Evolutionary conservation across 768 basidiomycete genomes (phyloP).

Genomic region (Lactarius hatsudake): DNA sequence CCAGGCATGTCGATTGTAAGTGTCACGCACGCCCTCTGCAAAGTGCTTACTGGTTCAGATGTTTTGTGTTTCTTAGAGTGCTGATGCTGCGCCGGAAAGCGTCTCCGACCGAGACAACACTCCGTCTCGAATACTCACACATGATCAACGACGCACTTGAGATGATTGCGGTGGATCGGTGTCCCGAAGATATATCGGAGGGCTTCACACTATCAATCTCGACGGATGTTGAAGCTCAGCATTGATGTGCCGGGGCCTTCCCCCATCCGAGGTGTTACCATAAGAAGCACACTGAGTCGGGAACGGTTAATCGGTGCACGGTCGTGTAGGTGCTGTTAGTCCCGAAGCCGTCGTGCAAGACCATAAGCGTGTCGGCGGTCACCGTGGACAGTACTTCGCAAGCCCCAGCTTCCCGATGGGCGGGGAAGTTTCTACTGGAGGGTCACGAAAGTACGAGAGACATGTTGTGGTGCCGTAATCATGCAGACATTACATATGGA

Average conservation of each 20-base stretch:
- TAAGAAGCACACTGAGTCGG: neutral
- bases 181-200: no score
- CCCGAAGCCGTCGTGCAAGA: neutral
- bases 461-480: neutral
- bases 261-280: no score
- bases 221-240: no score
- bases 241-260: no score
- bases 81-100: no score
- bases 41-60: no score
- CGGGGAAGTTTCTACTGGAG: neutral
- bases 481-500: neutral
- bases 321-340: conserved; percentile 1
- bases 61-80: no score
- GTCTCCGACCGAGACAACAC: no score
- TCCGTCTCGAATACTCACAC: no score
- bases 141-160: no score
- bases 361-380: neutral
- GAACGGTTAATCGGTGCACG: neutral
- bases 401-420: neutral
- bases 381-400: conserved; percentile 1
- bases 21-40: neutral
- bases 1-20: conserved; percentile 23
- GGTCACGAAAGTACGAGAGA: conserved; percentile 12
- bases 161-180: no score
- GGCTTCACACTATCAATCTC: no score